A percentile compares a stretch with the other conserved stretches of the same genome.
Evolutionary conservation across 2,329 filamentous ascomycete genomes (phyloP).

Genomic region (Blumeria graminis): DNA sequence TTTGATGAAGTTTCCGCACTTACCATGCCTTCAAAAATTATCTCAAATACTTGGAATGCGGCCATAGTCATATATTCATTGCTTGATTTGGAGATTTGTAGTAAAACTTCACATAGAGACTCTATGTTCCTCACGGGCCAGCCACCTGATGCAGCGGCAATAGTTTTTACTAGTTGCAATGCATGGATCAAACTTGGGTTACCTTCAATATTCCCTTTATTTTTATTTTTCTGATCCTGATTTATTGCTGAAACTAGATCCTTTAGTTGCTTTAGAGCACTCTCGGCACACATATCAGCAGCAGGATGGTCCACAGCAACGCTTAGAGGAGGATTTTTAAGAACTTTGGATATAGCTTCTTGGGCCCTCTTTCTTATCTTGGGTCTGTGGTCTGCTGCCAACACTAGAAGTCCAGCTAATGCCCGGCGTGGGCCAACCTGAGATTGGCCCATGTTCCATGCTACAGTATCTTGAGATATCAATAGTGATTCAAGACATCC

Average conservation of each 20-base stretch:
- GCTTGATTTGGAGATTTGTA: slow-evolving; percentile 69
- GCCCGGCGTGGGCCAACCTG: slow-evolving; percentile 72
- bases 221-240: slow-evolving; percentile 44
- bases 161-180: slow-evolving; percentile 72
- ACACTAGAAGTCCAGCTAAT: slow-evolving; percentile 60
- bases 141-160: slow-evolving; percentile 66
- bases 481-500: slow-evolving; percentile 85
- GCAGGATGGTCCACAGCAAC: slow-evolving; percentile 86
- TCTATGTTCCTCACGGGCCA: slow-evolving; percentile 97
- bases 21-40: slow-evolving; percentile 84
- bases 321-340: slow-evolving; percentile 69
- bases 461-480: slow-evolving; percentile 61
- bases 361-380: slow-evolving; percentile 89
- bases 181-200: slow-evolving; percentile 79
- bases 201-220: slow-evolving; percentile 30
- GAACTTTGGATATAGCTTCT: slow-evolving; percentile 62
- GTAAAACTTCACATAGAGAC: slow-evolving; percentile 63
- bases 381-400: slow-evolving; percentile 67
- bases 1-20: slow-evolving; percentile 75
- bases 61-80: slow-evolving; percentile 95
- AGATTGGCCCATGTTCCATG: slow-evolving; percentile 68
- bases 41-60: slow-evolving; percentile 90
- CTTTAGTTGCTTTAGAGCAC: slow-evolving; percentile 55
- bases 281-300: slow-evolving; percentile 88
- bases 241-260: slow-evolving; percentile 42